A percentile compares a stretch with the other conserved stretches of the same genome.
Evolutionary conservation across 1,284 basidiomycete genomes (phyloP).

Genomic region (Sphagnurus paluster): DNA sequence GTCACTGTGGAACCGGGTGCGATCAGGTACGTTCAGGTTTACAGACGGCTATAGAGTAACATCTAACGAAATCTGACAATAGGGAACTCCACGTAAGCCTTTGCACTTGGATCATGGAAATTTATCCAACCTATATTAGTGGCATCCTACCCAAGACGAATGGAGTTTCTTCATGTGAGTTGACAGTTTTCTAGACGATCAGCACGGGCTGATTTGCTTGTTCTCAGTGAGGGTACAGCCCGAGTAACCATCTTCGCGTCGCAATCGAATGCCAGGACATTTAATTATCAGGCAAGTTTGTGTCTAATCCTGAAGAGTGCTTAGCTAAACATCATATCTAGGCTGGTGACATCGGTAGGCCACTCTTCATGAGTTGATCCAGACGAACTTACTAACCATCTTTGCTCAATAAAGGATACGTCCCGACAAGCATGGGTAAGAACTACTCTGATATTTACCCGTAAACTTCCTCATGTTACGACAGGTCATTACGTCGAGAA

Average conservation of each 20-base stretch:
- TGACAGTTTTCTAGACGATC: neutral
- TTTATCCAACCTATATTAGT: constrained; percentile 37
- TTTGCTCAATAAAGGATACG: constrained; percentile 41
- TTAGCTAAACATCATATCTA: constrained; percentile 21
- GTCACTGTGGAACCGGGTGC: constrained; percentile 69
- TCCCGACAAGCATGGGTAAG: constrained; percentile 56
- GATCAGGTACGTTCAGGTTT: constrained; percentile 46
- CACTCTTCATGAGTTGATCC: constrained; percentile 6
- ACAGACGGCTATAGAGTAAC: constrained; percentile 8
- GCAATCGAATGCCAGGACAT: constrained; percentile 62
- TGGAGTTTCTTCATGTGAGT: constrained; percentile 59
- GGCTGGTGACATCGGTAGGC: constrained; percentile 62
- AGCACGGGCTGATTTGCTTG: constrained; percentile 7
- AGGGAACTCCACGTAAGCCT: constrained; percentile 45
- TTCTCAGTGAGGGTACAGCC: constrained; percentile 49
- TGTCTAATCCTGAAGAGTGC: neutral
- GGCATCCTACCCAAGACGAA: constrained; percentile 74
- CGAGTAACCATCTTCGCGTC: constrained; percentile 68
- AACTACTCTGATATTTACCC: neutral
- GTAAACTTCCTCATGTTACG: neutral
- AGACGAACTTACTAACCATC: constrained; percentile 9
- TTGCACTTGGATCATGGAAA: too few relatives aligned
- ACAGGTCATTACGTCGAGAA: constrained; percentile 73
- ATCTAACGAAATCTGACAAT: neutral
- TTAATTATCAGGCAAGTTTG: constrained; percentile 55